These are phyloP conservation scores for Cordyceps cicadae DNA, from an alignment of 2,329 filamentous ascomycete genomes.

Conservation along the genomic window DNA sequence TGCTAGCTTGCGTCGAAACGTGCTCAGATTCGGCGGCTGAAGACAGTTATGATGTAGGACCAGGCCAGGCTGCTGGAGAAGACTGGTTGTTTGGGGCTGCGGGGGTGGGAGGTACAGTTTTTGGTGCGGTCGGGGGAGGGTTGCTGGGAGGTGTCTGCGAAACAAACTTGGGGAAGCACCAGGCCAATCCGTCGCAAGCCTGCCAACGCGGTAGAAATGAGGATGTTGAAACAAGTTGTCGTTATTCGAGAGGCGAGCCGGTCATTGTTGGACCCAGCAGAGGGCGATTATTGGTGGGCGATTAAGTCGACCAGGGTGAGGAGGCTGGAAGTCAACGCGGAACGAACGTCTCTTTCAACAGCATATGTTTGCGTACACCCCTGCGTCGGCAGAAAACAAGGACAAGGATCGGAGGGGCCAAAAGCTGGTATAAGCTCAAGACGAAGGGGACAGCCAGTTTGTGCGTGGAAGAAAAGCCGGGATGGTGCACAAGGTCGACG, in stretches of 20 bases:
- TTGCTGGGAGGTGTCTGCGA: neutral
- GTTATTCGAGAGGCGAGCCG: constrained; percentile 2
- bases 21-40: neutral
- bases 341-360: constrained; percentile 4
- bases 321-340: constrained; percentile 5
- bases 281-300: constrained; percentile 1
- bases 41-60: neutral
- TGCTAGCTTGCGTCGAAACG: neutral
- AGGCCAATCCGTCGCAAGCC: neutral
- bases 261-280: neutral
- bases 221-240: neutral
- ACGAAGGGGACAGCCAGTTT: neutral
- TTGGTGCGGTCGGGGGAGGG: neutral
- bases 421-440: constrained; percentile 4
- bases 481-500: constrained; percentile 1
- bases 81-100: neutral
- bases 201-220: neutral
- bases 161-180: constrained; percentile 1
- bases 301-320: constrained; percentile 4
- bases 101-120: neutral
- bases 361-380: constrained; percentile 9
- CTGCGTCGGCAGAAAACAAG: constrained; percentile 1
- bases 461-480: neutral
- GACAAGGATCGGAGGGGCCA: constrained; percentile 7
- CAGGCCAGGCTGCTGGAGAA: neutral